A percentile compares a stretch with the other conserved stretches of the same genome.
These are phyloP conservation scores for Apiospora aurea DNA, from an alignment of 2,329 filamentous ascomycete species.

Conservation along the genomic window DNA sequence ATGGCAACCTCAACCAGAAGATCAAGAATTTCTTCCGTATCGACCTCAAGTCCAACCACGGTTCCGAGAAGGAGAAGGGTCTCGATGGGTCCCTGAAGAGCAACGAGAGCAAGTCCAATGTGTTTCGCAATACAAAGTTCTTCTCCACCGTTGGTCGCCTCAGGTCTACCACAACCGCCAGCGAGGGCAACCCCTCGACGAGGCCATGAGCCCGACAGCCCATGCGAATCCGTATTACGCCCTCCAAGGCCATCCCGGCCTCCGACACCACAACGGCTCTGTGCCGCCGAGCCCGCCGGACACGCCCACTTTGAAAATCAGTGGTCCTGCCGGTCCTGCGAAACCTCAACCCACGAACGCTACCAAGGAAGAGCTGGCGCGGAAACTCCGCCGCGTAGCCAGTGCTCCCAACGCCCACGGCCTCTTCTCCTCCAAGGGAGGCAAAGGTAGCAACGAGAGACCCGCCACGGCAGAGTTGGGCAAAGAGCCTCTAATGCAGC, in stretches of 20 bases:
- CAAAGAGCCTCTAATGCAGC: conserved; percentile 76
- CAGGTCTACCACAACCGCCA: conserved; percentile 88
- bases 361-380: conserved; percentile 91
- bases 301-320: conserved; percentile 79
- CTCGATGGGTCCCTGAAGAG: conserved; percentile 51
- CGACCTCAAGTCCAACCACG: conserved; percentile 45
- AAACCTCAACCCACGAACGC: conserved; percentile 74
- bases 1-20: conserved; percentile 70
- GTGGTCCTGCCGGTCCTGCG: conserved; percentile 69
- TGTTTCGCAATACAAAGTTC: conserved; percentile 86
- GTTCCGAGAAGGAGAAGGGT: conserved; percentile 39
- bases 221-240: conserved; percentile 97
- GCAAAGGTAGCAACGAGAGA: conserved; percentile 66
- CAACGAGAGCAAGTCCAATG: conserved; percentile 65
- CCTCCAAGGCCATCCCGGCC: conserved; percentile 90
- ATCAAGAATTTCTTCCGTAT: conserved; percentile 77
- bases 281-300: conserved; percentile 92
- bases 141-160: conserved; percentile 85
- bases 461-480: conserved; percentile 86
- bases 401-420: conserved; percentile 98
- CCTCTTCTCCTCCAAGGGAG: conserved; percentile 69
- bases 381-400: conserved; percentile 91
- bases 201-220: conserved; percentile 88
- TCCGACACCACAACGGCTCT: conserved; percentile 93
- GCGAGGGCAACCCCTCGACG: conserved; percentile 90